Conservation (phyloP, 2,329 filamentous ascomycete genomes). For the Helotiales sp. region DNA sequence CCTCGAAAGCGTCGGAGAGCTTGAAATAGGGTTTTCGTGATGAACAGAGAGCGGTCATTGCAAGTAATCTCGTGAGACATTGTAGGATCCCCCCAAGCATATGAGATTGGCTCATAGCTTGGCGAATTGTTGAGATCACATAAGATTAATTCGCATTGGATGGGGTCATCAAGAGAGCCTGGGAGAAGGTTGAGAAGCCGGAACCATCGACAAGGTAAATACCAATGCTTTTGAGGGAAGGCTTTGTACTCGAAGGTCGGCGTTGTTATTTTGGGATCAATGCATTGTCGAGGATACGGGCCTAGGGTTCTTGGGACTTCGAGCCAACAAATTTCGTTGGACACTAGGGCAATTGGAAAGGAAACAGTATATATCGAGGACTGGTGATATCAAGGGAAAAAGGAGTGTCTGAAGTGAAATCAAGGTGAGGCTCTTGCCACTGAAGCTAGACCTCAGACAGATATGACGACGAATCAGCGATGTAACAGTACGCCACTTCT, state of each 20-base stretch:
- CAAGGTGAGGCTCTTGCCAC: no score
- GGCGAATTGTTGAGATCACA: neutral
- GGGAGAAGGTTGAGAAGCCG: neutral
- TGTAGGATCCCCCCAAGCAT: neutral
- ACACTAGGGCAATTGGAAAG: no score
- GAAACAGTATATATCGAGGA: no score
- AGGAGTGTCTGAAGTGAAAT: no score
- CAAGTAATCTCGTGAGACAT: neutral
- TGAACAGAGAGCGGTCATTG: neutral
- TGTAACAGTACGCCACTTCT: no score
- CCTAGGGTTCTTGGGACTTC: no score
- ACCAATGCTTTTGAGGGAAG: no score
- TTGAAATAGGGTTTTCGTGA: neutral
- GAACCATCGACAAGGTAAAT: neutral
- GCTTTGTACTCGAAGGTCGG: neutral
- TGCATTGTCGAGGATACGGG: no score
- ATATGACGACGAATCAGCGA: no score
- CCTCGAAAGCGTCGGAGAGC: neutral
- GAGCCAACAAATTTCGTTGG: no score
- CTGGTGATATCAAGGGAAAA: no score
- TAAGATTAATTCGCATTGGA: neutral
- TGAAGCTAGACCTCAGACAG: no score
- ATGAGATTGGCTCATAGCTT: neutral
- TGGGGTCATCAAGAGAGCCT: neutral
- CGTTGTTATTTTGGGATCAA: neutral